Evolutionary conservation across 306 rosid species (phyloP).

Genomic region (Mucuna pruriens): DNA sequence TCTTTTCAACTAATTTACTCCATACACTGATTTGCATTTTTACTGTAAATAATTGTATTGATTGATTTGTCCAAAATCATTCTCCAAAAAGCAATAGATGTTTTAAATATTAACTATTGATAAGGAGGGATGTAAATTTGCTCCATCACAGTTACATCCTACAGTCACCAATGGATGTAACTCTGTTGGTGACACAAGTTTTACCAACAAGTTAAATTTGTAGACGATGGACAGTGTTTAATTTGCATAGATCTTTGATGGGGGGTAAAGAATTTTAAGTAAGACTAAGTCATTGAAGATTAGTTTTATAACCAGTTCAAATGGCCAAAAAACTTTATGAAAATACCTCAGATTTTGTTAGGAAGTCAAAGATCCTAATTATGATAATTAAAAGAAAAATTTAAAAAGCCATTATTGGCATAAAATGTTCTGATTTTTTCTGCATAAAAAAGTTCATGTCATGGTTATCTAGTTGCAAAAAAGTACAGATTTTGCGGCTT

Average conservation of each 20-base stretch:
- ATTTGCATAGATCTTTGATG: too few species aligned
- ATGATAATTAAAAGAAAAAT: too few species aligned
- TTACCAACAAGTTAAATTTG: too few species aligned
- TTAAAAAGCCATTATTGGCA: not conserved
- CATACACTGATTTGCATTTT: not conserved
- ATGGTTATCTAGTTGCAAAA: not conserved
- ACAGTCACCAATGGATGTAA: too few species aligned
- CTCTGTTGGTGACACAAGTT: too few species aligned
- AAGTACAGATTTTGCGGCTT: not conserved
- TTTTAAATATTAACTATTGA: not conserved
- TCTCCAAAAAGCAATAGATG: not conserved
- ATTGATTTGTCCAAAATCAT: not conserved
- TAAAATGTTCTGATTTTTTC: not conserved
- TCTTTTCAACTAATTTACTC: not conserved
- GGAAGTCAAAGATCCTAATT: too few species aligned
- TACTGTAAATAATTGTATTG: not conserved
- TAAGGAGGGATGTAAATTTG: not conserved
- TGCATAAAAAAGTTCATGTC: not conserved
- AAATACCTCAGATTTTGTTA: too few species aligned
- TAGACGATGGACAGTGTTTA: too few species aligned
- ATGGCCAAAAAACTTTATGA: too few species aligned
- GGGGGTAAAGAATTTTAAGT: too few species aligned
- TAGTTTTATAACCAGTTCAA: too few species aligned
- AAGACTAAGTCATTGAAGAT: too few species aligned
- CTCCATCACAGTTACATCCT: not conserved